Evolutionary conservation across 768 basidiomycete species (phyloP).

Genomic region (Suillus placidus): DNA sequence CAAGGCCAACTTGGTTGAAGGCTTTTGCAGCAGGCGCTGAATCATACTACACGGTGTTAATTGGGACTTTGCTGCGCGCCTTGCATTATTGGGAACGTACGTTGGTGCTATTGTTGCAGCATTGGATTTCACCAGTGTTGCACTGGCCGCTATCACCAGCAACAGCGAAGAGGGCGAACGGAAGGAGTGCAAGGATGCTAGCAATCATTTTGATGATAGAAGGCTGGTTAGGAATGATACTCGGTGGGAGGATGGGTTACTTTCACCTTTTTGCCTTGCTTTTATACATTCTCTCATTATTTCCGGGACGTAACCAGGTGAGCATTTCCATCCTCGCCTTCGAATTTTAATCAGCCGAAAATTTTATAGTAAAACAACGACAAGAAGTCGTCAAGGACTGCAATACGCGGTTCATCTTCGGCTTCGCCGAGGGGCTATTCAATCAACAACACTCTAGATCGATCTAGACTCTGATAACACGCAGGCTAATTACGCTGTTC

Average conservation of each 20-base stretch:
- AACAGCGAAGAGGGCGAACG: neutral
- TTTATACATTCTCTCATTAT: neutral
- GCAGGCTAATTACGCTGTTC: neutral
- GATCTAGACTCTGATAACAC: neutral
- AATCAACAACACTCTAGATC: neutral
- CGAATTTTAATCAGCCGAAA: too few relatives aligned
- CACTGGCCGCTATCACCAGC: neutral
- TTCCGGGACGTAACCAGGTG: neutral
- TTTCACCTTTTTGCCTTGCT: neutral
- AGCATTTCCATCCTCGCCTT: neutral
- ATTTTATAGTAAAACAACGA: too few relatives aligned
- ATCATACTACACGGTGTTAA: neutral
- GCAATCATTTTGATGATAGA: neutral
- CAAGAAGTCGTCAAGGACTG: too few relatives aligned
- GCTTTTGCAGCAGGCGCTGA: neutral
- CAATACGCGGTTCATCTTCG: too few relatives aligned
- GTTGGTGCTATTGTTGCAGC: conserved; percentile 4
- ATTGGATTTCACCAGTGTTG: neutral
- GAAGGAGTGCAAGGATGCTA: neutral
- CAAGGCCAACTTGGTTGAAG: neutral
- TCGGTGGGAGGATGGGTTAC: neutral
- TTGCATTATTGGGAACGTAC: neutral
- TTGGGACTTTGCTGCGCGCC: neutral
- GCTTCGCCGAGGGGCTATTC: too few relatives aligned
- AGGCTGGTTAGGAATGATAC: neutral